Evolutionary conservation across 768 basidiomycete species (phyloP).

Genomic region (Tephrocybe rancida): DNA sequence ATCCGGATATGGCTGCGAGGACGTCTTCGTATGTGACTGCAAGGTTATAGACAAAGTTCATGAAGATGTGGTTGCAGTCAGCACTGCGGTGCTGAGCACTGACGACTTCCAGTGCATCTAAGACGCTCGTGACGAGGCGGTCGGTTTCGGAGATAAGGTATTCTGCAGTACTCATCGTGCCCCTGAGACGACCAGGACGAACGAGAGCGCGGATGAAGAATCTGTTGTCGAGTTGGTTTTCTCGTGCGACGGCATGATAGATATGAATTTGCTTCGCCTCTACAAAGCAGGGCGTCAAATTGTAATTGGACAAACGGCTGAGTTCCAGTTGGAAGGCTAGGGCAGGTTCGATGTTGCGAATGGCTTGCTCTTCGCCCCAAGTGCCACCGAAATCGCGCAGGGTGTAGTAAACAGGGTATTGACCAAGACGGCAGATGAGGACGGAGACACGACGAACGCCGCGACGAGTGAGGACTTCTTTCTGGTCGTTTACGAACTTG

Average conservation of each 20-base stretch:
- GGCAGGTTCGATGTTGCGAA: slow-evolving; percentile 98
- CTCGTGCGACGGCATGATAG: slow-evolving; percentile 92
- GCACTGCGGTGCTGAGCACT: slow-evolving; percentile 87
- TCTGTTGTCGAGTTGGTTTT: slow-evolving; percentile 96
- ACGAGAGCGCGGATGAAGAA: slow-evolving; percentile 98
- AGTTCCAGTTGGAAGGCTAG: slow-evolving; percentile 98
- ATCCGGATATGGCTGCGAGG: slow-evolving; percentile 95
- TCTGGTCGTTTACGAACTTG: slow-evolving; percentile 70
- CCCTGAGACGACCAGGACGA: slow-evolving; percentile 91
- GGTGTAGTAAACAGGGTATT: slow-evolving; percentile 96
- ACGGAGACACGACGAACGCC: slow-evolving; percentile 93
- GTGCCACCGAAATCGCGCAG: slow-evolving; percentile 69
- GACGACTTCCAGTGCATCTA: slow-evolving; percentile 95
- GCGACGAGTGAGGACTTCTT: slow-evolving; percentile 61
- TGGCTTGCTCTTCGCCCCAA: slow-evolving; percentile 95
- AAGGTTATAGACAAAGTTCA: slow-evolving; percentile 99
- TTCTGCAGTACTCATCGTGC: slow-evolving; percentile 92
- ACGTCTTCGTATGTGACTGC: slow-evolving; percentile 96
- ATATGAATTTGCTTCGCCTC: slow-evolving; percentile 98
- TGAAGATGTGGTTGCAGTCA: slow-evolving; percentile 98
- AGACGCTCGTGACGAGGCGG: slow-evolving; percentile 88
- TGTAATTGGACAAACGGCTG: slow-evolving; percentile 94
- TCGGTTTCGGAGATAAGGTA: slow-evolving; percentile 99
- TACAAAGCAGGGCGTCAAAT: slow-evolving; percentile 93
- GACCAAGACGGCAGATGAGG: slow-evolving; percentile 86